Percentiles rank a stretch among this genome's conserved stretches.
Evolutionary conservation across 768 basidiomycete genomes (phyloP).

Genomic region (Amanita jacksonii): DNA sequence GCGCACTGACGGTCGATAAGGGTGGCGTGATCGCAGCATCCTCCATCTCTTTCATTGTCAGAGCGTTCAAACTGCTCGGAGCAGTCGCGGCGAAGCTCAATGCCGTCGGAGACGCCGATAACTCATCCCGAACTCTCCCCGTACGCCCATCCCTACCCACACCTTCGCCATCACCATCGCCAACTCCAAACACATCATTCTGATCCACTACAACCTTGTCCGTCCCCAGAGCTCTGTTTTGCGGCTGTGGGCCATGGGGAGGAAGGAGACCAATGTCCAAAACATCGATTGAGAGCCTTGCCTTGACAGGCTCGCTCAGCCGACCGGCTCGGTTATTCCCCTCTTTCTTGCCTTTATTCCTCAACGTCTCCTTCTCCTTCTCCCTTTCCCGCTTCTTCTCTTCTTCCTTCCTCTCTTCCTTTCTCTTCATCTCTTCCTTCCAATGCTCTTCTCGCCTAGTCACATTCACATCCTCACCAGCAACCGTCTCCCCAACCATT

Average conservation of each 20-base stretch:
- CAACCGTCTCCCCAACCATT: background rate
- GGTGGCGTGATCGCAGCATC: background rate
- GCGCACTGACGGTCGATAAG: background rate
- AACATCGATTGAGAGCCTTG: background rate
- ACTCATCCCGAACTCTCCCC: too few species aligned
- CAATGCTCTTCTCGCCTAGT: slow-evolving; percentile 5
- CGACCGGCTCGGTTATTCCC: background rate
- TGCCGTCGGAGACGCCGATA: too few species aligned
- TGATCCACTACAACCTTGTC: background rate
- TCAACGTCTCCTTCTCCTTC: background rate
- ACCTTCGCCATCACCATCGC: background rate
- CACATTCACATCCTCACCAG: slow-evolving; percentile 5
- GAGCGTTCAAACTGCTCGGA: too few species aligned
- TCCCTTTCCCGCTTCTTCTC: background rate
- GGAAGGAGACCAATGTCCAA: slow-evolving; percentile 2
- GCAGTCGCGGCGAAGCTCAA: too few species aligned
- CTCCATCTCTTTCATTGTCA: too few species aligned
- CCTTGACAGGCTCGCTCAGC: background rate
- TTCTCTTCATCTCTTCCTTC: slow-evolving; percentile 6
- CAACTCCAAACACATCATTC: background rate
- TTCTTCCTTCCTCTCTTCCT: background rate
- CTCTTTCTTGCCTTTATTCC: slow-evolving; percentile 1
- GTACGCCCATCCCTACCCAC: too few species aligned
- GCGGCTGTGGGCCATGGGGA: too few species aligned
- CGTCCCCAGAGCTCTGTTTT: background rate